These are phyloP conservation scores for Leucaena leucocephala DNA, from an alignment of 306 rosid species.

Conservation along the genomic window DNA sequence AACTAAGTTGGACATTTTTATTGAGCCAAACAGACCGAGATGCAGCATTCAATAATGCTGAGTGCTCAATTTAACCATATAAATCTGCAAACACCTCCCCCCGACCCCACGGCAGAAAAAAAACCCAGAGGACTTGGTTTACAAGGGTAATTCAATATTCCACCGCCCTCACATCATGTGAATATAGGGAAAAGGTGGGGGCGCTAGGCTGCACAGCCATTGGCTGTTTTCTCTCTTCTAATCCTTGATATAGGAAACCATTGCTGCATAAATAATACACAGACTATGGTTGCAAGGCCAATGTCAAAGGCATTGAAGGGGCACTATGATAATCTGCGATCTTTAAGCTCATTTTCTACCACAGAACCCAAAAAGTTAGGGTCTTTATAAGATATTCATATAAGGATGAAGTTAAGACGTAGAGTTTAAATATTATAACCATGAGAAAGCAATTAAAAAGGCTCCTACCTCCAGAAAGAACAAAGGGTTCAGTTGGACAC, in stretches of 20 bases:
- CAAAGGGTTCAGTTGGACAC: conserved; percentile 95
- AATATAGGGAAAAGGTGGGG: neutral
- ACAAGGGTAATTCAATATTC: neutral
- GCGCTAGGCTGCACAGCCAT: neutral
- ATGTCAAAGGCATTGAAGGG: conserved; percentile 1
- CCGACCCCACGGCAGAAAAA: too few relatives aligned
- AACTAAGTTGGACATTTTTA: neutral
- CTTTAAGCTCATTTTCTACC: conserved; percentile 3
- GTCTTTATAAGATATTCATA: conserved; percentile 1
- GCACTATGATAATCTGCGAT: conserved; percentile 17
- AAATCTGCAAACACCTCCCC: neutral
- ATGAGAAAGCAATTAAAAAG: conserved; percentile 22
- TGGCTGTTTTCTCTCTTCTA: neutral
- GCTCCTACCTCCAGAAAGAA: conserved; percentile 90
- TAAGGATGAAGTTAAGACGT: neutral
- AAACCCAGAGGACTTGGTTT: neutral
- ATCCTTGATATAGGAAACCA: neutral
- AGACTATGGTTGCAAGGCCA: neutral
- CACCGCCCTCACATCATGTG: neutral
- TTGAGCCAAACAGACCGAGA: neutral
- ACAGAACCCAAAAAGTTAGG: neutral
- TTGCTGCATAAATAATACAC: neutral
- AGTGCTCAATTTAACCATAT: neutral
- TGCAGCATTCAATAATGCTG: neutral
- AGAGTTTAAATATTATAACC: conserved; percentile 16